Percentiles rank a stretch among this genome's conserved stretches.
These are phyloP conservation scores for Lagerstroemia speciosa DNA, from an alignment of 345 rosid species.

Conservation along the genomic window DNA sequence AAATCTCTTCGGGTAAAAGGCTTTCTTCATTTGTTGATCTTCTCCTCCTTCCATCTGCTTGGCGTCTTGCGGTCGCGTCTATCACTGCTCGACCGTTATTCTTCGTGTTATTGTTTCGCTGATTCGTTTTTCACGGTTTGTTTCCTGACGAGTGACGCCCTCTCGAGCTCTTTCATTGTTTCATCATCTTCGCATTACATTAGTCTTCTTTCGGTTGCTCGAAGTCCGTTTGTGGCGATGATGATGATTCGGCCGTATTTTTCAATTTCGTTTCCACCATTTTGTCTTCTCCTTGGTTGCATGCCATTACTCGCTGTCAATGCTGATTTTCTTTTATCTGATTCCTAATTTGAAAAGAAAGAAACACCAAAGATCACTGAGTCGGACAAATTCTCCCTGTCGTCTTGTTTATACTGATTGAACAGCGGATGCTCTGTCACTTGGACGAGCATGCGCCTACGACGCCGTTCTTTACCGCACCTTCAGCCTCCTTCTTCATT, in stretches of 20 bases:
- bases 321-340: not conserved
- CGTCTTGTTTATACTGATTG: not conserved
- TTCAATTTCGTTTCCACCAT: not conserved
- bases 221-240: not conserved
- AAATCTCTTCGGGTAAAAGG: too few species aligned
- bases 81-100: not conserved
- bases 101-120: not conserved
- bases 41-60: too few species aligned
- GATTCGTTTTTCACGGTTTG: not conserved
- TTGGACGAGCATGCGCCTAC: not conserved
- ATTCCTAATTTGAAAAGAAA: not conserved
- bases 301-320: not conserved
- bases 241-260: not conserved
- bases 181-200: not conserved
- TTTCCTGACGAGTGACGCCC: not conserved
- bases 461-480: not conserved
- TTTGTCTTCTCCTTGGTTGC: not conserved
- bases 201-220: not conserved
- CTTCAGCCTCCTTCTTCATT: not conserved
- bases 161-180: not conserved
- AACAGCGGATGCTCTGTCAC: not conserved
- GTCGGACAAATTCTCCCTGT: not conserved
- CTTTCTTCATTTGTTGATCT: too few species aligned
- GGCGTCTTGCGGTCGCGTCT: too few species aligned
- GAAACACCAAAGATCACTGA: not conserved